These are phyloP conservation scores for Nakaseomyces glabratus DNA, from an alignment of 1,139 yeast genomes.

Conservation along the genomic window DNA sequence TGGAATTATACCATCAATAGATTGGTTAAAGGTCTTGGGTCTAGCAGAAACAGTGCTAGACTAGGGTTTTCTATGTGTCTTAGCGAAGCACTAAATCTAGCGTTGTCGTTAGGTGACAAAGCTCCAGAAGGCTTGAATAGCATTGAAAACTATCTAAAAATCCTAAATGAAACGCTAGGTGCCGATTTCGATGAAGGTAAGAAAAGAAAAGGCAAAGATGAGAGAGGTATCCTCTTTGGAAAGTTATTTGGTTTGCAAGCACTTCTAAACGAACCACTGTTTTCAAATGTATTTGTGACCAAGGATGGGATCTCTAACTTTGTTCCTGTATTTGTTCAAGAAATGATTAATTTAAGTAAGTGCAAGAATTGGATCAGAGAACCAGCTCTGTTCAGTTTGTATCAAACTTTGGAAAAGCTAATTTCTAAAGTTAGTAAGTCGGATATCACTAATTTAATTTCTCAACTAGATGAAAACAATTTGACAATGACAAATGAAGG, in stretches of 20 bases:
- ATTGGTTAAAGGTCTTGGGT: conserved; percentile 69
- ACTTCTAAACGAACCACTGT: conserved; percentile 46
- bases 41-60: conserved; percentile 76
- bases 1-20: conserved; percentile 79
- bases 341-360: conserved; percentile 50
- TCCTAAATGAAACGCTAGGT: conserved; percentile 36
- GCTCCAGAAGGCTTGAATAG: conserved; percentile 22
- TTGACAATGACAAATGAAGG: conserved; percentile 72
- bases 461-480: conserved; percentile 42
- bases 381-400: conserved; percentile 63
- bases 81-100: conserved; percentile 55
- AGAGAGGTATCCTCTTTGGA: conserved; percentile 74
- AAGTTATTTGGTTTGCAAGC: conserved; percentile 78
- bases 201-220: conserved; percentile 66
- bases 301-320: conserved; percentile 29
- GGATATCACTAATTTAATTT: conserved; percentile 32
- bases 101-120: conserved; percentile 26
- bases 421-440: conserved; percentile 23
- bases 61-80: conserved; percentile 85
- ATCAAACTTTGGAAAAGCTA: conserved; percentile 39
- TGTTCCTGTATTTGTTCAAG: conserved; percentile 35
- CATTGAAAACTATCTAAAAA: conserved; percentile 29
- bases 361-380: conserved; percentile 82
- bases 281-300: conserved; percentile 32
- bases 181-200: conserved; percentile 34